Evolutionary conservation across 768 basidiomycete species (phyloP).

Genomic region (Amanita inopinata): DNA sequence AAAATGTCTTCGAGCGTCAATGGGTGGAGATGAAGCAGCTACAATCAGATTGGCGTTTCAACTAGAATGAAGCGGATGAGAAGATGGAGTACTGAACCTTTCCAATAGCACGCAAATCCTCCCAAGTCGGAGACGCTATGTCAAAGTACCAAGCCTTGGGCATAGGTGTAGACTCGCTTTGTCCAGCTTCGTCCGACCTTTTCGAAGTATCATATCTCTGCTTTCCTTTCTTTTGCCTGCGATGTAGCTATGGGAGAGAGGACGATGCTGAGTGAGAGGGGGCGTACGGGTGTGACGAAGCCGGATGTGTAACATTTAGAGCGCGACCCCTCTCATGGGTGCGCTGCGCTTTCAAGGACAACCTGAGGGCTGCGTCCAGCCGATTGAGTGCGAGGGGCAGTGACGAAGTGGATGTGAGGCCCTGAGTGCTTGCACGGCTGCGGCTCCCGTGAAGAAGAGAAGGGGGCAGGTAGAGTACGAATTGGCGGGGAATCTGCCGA

Average conservation of each 20-base stretch:
- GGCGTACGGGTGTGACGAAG: constrained; percentile 20
- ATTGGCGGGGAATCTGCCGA: constrained; percentile 50
- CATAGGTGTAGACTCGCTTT: constrained; percentile 10
- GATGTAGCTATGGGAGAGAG: constrained; percentile 10
- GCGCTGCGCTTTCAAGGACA: constrained; percentile 23
- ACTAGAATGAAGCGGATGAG: neutral
- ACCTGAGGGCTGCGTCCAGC: constrained; percentile 39
- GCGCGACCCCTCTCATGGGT: constrained; percentile 17
- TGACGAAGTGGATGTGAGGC: constrained; percentile 35
- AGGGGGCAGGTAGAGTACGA: constrained; percentile 55
- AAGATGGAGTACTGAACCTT: constrained; percentile 39
- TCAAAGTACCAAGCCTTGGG: constrained; percentile 85
- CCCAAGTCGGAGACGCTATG: constrained; percentile 78
- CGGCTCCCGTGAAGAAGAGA: constrained; percentile 13
- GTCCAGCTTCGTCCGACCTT: neutral
- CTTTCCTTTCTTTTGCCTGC: constrained; percentile 38
- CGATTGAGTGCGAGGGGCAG: constrained; percentile 37
- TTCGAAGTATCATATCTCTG: constrained; percentile 18
- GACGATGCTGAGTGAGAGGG: constrained; percentile 21
- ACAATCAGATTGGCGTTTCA: neutral
- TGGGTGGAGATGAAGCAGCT: constrained; percentile 85
- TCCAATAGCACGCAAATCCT: constrained; percentile 78
- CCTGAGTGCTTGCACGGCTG: constrained; percentile 6
- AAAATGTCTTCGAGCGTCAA: constrained; percentile 90
- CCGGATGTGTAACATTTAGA: constrained; percentile 6